Percentiles rank a stretch among this genome's conserved stretches.
phyloP scores from a whole-genome alignment of 2,329 filamentous ascomycete species.

The Aspergillus chevalieri region DNA sequence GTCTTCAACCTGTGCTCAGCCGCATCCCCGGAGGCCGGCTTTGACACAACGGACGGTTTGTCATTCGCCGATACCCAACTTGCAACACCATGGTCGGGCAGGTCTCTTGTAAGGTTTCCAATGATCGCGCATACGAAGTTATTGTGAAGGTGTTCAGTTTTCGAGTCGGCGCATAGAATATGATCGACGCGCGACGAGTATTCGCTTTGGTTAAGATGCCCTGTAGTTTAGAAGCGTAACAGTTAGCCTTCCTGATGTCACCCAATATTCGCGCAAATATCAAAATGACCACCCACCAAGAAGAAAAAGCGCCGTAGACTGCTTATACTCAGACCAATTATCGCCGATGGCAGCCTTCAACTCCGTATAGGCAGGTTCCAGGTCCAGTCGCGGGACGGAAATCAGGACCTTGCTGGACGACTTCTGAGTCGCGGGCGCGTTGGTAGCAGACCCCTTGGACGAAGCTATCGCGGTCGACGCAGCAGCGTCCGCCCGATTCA shows the following conservation, averaged over 20 bases:
- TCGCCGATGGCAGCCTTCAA: conserved; percentile 56
- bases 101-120: conserved; percentile 54
- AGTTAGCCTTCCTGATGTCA: background rate
- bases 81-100: conserved; percentile 57
- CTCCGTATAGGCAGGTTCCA: conserved; percentile 57
- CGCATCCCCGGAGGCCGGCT: conserved; percentile 52
- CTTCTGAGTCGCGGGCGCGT: conserved; percentile 35
- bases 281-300: conserved; percentile 41
- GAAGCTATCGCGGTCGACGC: conserved; percentile 25
- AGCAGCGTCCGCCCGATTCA: conserved; percentile 37
- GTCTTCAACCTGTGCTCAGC: conserved; percentile 58
- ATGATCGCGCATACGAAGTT: conserved; percentile 55
- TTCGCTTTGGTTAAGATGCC: conserved; percentile 56
- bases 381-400: conserved; percentile 55
- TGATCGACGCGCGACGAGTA: conserved; percentile 51
- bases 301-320: conserved; percentile 51
- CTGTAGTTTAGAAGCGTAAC: conserved; percentile 29
- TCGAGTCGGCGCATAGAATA: conserved; percentile 49
- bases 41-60: conserved; percentile 44
- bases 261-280: background rate
- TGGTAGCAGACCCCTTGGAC: conserved; percentile 26
- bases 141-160: conserved; percentile 56
- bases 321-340: conserved; percentile 56
- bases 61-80: conserved; percentile 59
- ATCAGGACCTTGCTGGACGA: conserved; percentile 43